These are phyloP conservation scores for Coemansia sp. DNA, from an alignment of 192 early-diverging fungal genomes.

Conservation along the genomic window DNA sequence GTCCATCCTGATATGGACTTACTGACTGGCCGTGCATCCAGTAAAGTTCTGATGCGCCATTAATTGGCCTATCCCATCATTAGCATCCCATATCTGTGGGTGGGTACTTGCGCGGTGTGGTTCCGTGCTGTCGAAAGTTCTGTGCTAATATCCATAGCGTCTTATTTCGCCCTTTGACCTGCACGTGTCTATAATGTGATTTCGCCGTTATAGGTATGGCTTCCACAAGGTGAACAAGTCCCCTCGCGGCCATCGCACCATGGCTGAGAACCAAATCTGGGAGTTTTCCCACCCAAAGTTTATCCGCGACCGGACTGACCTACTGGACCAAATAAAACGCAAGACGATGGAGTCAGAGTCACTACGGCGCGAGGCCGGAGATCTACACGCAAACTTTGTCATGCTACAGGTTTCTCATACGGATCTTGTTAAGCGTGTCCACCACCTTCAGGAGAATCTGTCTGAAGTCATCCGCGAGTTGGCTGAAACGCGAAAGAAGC, in stretches of 20 bases:
- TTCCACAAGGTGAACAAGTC: constrained; percentile 94
- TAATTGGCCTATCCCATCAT: too few relatives aligned
- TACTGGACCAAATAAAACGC: constrained; percentile 88
- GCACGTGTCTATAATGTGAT: neutral
- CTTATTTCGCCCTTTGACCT: neutral
- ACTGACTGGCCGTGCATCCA: too few relatives aligned
- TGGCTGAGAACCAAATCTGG: constrained; percentile 91
- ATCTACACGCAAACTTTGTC: constrained; percentile 71
- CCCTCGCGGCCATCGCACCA: constrained; percentile 76
- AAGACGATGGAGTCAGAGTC: constrained; percentile 86
- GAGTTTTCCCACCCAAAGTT: constrained; percentile 87
- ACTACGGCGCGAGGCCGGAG: constrained; percentile 70
- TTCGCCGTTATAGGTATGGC: constrained; percentile 55
- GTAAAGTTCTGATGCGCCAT: too few relatives aligned
- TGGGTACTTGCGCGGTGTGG: too few relatives aligned
- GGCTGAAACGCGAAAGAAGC: constrained; percentile 69
- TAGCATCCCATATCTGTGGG: too few relatives aligned
- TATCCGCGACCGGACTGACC: constrained; percentile 69
- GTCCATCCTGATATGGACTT: too few relatives aligned
- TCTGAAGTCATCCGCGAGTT: constrained; percentile 72
- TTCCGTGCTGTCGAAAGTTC: too few relatives aligned
- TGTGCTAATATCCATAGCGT: neutral
- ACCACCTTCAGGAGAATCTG: constrained; percentile 73
- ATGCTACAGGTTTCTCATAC: constrained; percentile 77
- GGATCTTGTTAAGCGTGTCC: constrained; percentile 72